Conservation (phyloP, 2,329 filamentous ascomycete species). For the Neofusicoccum parvum region DNA sequence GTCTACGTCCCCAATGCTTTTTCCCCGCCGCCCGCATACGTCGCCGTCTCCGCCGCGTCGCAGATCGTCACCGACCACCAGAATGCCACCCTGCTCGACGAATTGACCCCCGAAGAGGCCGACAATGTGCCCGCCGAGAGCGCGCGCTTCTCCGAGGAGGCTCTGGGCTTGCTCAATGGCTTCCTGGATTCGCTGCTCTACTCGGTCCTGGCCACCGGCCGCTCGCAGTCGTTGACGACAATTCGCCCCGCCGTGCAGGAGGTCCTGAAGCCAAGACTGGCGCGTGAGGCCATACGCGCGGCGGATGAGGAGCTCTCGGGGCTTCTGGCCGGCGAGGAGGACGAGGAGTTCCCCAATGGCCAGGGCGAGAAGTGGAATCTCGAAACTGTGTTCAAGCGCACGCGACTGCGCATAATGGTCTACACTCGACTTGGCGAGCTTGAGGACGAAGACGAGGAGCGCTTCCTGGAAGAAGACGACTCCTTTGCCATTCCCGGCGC, state of each 20-base stretch:
- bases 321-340: conserved; percentile 81
- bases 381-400: conserved; percentile 93
- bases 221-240: conserved; percentile 73
- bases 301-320: conserved; percentile 87
- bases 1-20: conserved; percentile 68
- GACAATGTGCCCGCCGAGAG: conserved; percentile 61
- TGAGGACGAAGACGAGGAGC: conserved; percentile 96
- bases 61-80: conserved; percentile 91
- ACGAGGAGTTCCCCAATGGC: conserved; percentile 47
- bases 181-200: conserved; percentile 94
- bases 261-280: conserved; percentile 85
- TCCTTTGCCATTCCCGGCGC: conserved; percentile 33
- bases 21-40: conserved; percentile 80
- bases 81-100: conserved; percentile 70
- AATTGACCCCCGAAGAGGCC: conserved; percentile 69
- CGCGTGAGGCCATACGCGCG: conserved; percentile 77
- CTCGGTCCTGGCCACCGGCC: conserved; percentile 79
- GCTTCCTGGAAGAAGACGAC: conserved; percentile 67
- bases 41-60: conserved; percentile 83
- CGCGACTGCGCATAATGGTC: conserved; percentile 93
- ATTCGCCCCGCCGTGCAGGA: conserved; percentile 83
- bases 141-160: conserved; percentile 71
- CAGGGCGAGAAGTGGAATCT: conserved; percentile 71
- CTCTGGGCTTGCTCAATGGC: conserved; percentile 79
- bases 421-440: conserved; percentile 95